A percentile compares a stretch with the other conserved stretches of the same genome.
These are phyloP conservation scores for Cystobasidium pallidum DNA, from an alignment of 1,284 basidiomycete genomes.

Conservation along the genomic window DNA sequence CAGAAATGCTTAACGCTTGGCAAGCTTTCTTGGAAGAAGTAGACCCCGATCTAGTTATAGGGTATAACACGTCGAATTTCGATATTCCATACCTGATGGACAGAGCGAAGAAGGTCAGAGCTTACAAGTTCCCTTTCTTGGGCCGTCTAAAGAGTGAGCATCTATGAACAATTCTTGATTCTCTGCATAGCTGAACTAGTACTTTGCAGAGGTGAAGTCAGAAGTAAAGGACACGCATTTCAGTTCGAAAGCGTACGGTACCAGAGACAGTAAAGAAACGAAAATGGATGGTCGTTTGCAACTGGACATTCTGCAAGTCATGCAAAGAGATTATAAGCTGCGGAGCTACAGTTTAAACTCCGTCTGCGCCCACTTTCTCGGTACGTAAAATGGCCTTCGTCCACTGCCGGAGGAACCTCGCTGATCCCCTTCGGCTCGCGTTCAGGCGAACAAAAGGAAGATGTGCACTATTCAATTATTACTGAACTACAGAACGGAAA, in stretches of 20 bases:
- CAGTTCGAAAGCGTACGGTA: slow-evolving; percentile 92
- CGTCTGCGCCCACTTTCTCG: slow-evolving; percentile 91
- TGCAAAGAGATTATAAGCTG: slow-evolving; percentile 94
- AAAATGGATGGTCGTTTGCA: slow-evolving; percentile 85
- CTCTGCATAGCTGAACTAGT: neutral
- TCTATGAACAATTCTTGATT: too few species aligned
- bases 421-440: neutral
- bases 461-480: slow-evolving; percentile 95
- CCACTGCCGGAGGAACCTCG: neutral
- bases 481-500: slow-evolving; percentile 95
- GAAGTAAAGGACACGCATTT: slow-evolving; percentile 89
- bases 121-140: slow-evolving; percentile 70
- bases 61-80: slow-evolving; percentile 89
- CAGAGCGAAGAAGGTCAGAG: slow-evolving; percentile 78
- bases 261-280: slow-evolving; percentile 91
- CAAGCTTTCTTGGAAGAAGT: slow-evolving; percentile 79
- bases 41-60: slow-evolving; percentile 90
- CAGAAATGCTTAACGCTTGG: slow-evolving; percentile 74
- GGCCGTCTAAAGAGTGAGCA: slow-evolving; percentile 73
- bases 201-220: slow-evolving; percentile 66
- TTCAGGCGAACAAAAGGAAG: slow-evolving; percentile 86
- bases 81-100: slow-evolving; percentile 93
- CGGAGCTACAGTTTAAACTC: slow-evolving; percentile 93
- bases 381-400: slow-evolving; percentile 40
- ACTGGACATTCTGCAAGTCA: slow-evolving; percentile 89